Conservation (phyloP, 2,329 filamentous ascomycete genomes). For the Penicillium rolfsii region DNA sequence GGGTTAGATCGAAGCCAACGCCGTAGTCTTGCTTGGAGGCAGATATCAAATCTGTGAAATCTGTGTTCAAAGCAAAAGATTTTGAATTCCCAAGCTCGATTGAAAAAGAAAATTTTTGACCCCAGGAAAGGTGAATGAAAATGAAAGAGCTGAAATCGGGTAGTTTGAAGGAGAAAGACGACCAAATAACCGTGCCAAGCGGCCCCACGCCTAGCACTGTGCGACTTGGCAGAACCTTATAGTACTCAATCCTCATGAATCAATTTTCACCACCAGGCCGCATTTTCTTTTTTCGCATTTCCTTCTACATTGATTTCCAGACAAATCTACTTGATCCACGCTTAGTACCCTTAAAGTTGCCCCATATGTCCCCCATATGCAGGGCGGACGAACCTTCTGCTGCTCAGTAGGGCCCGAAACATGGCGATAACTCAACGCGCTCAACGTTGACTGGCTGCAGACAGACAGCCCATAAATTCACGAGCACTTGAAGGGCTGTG, state of each 20-base stretch:
- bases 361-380: neutral
- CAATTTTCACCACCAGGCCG: neutral
- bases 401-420: neutral
- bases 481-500: too few relatives aligned
- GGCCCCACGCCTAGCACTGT: neutral
- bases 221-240: neutral
- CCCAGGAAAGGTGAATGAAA: neutral
- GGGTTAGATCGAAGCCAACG: slow-evolving; percentile 2
- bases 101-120: too few relatives aligned
- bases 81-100: too few relatives aligned
- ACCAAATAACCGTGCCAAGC: neutral
- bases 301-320: neutral
- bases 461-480: too few relatives aligned
- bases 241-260: neutral
- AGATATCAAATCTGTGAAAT: neutral
- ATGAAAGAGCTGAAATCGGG: neutral
- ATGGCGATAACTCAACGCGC: too few relatives aligned
- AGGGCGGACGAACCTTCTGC: neutral
- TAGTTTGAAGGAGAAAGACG: neutral
- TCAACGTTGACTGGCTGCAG: too few relatives aligned
- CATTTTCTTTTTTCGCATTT: neutral
- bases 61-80: neutral
- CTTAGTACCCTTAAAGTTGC: neutral
- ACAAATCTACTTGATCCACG: neutral
- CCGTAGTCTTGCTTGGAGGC: neutral